A percentile compares a stretch with the other conserved stretches of the same genome.
Conservation (phyloP, 495 filamentous ascomycete species). For the Aspergillus bridgeri region DNA sequence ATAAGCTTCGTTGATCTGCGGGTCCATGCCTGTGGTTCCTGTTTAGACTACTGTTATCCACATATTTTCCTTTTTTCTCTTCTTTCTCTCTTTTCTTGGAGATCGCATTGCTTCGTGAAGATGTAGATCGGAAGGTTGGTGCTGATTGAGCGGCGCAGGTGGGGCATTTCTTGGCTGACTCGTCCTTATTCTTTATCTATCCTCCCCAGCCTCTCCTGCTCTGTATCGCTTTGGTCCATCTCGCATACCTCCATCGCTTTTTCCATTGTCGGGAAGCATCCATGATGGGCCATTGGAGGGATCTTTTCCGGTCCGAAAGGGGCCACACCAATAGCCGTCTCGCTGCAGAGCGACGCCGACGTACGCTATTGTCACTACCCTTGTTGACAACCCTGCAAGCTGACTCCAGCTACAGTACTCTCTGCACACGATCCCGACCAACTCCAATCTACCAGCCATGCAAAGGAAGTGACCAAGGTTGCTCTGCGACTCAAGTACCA, state of each 20-base stretch:
- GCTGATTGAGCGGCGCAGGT: not conserved
- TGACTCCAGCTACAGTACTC: conserved; percentile 32
- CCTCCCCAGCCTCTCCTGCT: not conserved
- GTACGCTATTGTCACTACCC: conserved; percentile 41
- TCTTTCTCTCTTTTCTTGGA: not conserved
- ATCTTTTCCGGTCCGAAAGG: conserved; percentile 28
- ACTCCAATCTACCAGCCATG: conserved; percentile 49
- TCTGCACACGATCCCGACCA: conserved; percentile 36
- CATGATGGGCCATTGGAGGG: conserved; percentile 36
- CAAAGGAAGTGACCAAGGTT: conserved; percentile 74
- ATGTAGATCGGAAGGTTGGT: not conserved
- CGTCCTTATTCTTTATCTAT: not conserved
- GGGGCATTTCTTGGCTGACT: not conserved
- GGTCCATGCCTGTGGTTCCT: conserved; percentile 34
- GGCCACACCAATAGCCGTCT: conserved; percentile 23
- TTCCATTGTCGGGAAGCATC: not conserved
- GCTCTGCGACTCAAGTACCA: conserved; percentile 87
- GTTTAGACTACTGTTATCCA: conserved; percentile 23
- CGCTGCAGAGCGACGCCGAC: conserved; percentile 33
- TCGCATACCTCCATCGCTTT: not conserved
- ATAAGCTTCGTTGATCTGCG: conserved; percentile 36
- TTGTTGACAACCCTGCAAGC: conserved; percentile 4
- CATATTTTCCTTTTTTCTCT: conserved; percentile 8
- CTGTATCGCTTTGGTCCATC: not conserved
- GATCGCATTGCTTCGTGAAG: not conserved